Evolutionary conservation across 768 basidiomycete species (phyloP).

Genomic region (Russula griseocarnosa): DNA sequence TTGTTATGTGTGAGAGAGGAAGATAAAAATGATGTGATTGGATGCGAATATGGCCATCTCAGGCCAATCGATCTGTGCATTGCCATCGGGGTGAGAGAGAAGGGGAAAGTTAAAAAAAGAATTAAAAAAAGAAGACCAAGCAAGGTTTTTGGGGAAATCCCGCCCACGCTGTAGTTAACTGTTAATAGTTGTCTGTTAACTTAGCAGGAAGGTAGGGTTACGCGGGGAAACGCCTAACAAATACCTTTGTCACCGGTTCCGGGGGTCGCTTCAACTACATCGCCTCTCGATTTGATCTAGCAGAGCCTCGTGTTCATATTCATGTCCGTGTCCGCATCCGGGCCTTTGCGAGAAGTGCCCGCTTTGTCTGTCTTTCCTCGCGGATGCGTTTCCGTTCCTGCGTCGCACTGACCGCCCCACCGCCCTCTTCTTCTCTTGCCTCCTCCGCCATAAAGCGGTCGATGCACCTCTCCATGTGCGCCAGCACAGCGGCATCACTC

Average conservation of each 20-base stretch:
- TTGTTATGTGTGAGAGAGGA: neutral
- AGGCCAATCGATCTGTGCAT: neutral
- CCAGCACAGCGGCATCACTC: conserved; percentile 44
- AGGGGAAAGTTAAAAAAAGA: neutral
- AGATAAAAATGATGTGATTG: neutral
- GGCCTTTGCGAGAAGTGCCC: conserved; percentile 37
- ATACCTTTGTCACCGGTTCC: neutral
- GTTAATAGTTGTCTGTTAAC: too few relatives aligned
- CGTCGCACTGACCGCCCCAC: conserved; percentile 60
- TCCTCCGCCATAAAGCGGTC: conserved; percentile 47
- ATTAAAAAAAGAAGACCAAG: neutral
- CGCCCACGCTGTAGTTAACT: neutral
- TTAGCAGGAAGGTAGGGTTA: neutral
- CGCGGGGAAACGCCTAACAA: neutral
- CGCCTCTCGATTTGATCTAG: neutral
- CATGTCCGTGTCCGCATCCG: conserved; percentile 17
- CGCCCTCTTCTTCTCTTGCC: conserved; percentile 49
- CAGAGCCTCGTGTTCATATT: neutral
- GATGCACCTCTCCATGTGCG: conserved; percentile 69
- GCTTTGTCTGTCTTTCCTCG: conserved; percentile 40
- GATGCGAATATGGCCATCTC: conserved; percentile 12
- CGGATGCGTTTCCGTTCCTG: conserved; percentile 61
- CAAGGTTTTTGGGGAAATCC: neutral
- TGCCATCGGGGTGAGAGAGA: neutral
- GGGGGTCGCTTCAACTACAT: neutral